Percentiles rank a stretch among this genome's conserved stretches.
phyloP scores from a whole-genome alignment of 2,329 filamentous ascomycete genomes.

The Neonectria faginata region DNA sequence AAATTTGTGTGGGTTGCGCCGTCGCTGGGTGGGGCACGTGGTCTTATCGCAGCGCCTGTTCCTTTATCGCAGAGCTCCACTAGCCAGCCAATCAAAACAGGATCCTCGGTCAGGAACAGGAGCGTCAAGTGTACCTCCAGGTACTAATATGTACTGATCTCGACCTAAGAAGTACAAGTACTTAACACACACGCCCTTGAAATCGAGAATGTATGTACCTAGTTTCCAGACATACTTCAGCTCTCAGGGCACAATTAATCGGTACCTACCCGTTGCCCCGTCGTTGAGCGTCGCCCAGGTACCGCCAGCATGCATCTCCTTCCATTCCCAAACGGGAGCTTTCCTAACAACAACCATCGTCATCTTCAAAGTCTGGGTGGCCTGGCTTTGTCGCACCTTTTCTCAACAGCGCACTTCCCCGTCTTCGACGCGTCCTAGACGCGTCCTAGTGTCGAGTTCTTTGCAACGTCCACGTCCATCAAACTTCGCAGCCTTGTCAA shows the following conservation, averaged over 20 bases:
- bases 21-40: slow-evolving; percentile 34
- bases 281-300: slow-evolving; percentile 4
- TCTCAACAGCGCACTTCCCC: neutral
- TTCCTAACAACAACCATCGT: slow-evolving; percentile 25
- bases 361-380: slow-evolving; percentile 23
- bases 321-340: slow-evolving; percentile 22
- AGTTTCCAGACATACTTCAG: neutral
- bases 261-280: slow-evolving; percentile 24
- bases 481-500: neutral
- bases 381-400: slow-evolving; percentile 17
- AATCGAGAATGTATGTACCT: neutral
- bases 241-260: neutral
- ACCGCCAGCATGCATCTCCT: neutral
- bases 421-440: neutral
- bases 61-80: slow-evolving; percentile 32
- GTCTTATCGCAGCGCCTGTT: slow-evolving; percentile 30
- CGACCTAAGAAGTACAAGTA: neutral
- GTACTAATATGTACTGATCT: neutral
- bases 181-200: neutral
- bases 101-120: neutral
- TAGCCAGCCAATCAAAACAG: slow-evolving; percentile 2
- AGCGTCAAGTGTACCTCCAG: neutral
- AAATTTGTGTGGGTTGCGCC: slow-evolving; percentile 43
- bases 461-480: neutral
- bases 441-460: neutral